Conservation (phyloP, 1,139 yeast genomes). For the Suhomyces terraborum region DNA sequence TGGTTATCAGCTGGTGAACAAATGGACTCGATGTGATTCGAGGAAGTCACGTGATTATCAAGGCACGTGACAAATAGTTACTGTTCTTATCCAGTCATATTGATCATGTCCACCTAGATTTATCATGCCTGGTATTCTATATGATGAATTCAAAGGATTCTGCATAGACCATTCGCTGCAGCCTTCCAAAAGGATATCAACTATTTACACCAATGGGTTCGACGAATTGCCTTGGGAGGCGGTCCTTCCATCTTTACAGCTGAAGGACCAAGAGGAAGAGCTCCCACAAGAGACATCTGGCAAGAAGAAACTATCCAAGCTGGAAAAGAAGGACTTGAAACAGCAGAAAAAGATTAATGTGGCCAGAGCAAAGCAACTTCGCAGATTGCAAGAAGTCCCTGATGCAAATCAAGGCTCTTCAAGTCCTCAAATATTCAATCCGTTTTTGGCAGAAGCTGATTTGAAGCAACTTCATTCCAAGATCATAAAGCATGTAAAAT, state of each 20-base stretch:
- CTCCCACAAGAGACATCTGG: slow-evolving; percentile 6
- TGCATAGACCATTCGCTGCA: slow-evolving; percentile 13
- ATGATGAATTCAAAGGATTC: slow-evolving; percentile 20
- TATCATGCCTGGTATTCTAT: slow-evolving; percentile 10
- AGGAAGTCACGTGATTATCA: background rate
- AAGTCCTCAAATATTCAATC: slow-evolving; percentile 17
- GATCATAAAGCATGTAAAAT: slow-evolving; percentile 8
- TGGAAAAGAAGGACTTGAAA: slow-evolving; percentile 32
- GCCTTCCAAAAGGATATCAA: background rate
- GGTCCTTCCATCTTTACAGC: slow-evolving; percentile 10
- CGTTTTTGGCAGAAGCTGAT: slow-evolving; percentile 26
- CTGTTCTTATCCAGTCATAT: too few relatives aligned
- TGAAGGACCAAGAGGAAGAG: slow-evolving; percentile 12
- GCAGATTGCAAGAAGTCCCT: slow-evolving; percentile 22
- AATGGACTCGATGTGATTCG: too few relatives aligned
- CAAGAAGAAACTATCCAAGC: slow-evolving; percentile 27
- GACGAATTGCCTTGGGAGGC: slow-evolving; percentile 34
- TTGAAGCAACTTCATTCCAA: slow-evolving; percentile 21
- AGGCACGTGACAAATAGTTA: background rate
- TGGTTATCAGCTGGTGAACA: background rate
- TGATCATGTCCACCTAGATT: background rate
- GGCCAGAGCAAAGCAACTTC: slow-evolving; percentile 23
- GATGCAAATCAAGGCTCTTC: slow-evolving; percentile 1
- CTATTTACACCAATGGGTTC: slow-evolving; percentile 30
- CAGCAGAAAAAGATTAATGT: slow-evolving; percentile 35